These are phyloP conservation scores for Amylostereum areolatum DNA, from an alignment of 1,284 basidiomycete genomes.

Conservation along the genomic window DNA sequence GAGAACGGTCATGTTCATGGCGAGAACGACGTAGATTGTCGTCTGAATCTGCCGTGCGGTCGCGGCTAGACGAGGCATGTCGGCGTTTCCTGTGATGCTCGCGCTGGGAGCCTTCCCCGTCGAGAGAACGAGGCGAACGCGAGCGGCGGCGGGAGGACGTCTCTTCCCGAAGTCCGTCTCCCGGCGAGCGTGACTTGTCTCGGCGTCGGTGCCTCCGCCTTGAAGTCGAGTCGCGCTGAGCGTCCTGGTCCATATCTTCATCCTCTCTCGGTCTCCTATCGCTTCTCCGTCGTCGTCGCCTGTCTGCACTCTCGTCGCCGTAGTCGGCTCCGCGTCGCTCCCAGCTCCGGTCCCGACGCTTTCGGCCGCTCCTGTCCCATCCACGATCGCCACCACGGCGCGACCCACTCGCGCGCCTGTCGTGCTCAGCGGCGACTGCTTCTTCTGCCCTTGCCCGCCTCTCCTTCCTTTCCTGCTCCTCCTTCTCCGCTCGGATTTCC, in stretches of 20 bases:
- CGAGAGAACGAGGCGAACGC: slow-evolving; percentile 14
- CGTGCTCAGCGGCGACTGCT: slow-evolving; percentile 56
- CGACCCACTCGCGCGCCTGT: slow-evolving; percentile 36
- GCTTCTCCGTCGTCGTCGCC: slow-evolving; percentile 21
- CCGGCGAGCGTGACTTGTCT: background rate
- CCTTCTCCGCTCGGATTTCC: slow-evolving; percentile 59
- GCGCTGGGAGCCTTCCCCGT: slow-evolving; percentile 6
- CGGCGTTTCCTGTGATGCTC: background rate
- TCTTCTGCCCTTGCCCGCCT: slow-evolving; percentile 61
- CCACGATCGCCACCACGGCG: slow-evolving; percentile 18
- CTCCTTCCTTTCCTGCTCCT: slow-evolving; percentile 58
- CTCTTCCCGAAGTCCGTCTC: slow-evolving; percentile 11
- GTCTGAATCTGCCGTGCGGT: too few species aligned
- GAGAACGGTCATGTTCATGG: too few species aligned
- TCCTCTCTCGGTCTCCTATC: slow-evolving; percentile 13
- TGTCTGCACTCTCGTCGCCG: slow-evolving; percentile 25
- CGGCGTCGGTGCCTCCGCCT: slow-evolving; percentile 16
- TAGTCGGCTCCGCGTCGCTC: slow-evolving; percentile 36
- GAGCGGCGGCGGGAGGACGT: slow-evolving; percentile 16
- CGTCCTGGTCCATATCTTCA: slow-evolving; percentile 2
- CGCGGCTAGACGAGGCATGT: background rate
- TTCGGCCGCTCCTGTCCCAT: slow-evolving; percentile 20
- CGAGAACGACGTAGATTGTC: too few species aligned
- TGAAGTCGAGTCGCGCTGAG: slow-evolving; percentile 4
- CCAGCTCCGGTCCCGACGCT: slow-evolving; percentile 31